Conservation (phyloP, 129 eudicot species). For the Helichrysum umbraculigerum region DNA sequence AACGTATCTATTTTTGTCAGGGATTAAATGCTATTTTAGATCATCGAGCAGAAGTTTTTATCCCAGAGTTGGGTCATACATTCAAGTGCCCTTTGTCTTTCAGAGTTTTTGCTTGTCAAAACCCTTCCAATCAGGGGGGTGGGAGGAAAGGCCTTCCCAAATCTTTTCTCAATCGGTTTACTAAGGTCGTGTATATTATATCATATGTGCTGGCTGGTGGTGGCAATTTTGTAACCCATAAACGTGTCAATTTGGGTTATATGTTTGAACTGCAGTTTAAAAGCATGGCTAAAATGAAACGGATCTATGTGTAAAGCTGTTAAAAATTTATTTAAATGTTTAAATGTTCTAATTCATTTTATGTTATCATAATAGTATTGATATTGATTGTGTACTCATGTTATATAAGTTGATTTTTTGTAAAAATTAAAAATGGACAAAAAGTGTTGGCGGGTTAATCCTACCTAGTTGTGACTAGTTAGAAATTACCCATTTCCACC, state of each 20-base stretch:
- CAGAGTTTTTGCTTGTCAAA: constrained; percentile 95
- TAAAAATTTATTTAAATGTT: background rate
- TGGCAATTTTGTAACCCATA: background rate
- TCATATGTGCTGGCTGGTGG: background rate
- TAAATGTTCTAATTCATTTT: background rate
- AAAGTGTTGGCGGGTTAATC: background rate
- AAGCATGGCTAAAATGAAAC: background rate
- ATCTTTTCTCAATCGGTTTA: constrained; percentile 97
- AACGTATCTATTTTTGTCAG: constrained; percentile 37
- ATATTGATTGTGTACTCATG: background rate
- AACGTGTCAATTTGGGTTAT: background rate
- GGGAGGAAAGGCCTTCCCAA: constrained; percentile 99
- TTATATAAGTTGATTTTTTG: background rate
- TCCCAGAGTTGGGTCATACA: constrained; percentile 84
- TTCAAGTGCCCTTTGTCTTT: constrained; percentile 92
- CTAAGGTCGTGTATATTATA: constrained; percentile 54
- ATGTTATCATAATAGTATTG: background rate
- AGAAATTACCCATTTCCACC: background rate
- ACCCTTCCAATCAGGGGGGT: constrained; percentile 90
- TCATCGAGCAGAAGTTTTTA: constrained; percentile 96
- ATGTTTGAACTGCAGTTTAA: background rate
- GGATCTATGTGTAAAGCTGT: background rate
- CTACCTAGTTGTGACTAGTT: background rate
- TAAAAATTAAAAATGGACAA: background rate
- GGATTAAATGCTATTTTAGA: constrained; percentile 93